These are phyloP conservation scores for Backusella circina DNA, from an alignment of 192 early-diverging fungal species.

Conservation along the genomic window DNA sequence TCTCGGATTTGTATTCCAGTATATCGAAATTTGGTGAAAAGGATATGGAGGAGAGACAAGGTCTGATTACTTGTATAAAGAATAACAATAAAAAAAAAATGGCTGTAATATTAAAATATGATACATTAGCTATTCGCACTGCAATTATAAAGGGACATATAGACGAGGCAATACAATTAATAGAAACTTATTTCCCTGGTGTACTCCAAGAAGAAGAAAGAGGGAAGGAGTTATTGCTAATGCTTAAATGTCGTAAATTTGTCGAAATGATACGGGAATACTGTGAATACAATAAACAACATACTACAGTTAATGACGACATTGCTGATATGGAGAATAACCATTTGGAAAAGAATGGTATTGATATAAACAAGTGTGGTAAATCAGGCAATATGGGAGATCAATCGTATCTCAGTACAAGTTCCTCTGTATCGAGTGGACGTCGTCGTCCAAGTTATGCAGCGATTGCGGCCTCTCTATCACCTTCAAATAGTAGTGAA, in stretches of 20 bases:
- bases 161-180: constrained; percentile 62
- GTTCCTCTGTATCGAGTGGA: not conserved
- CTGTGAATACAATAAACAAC: not conserved
- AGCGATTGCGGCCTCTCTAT: constrained; percentile 19
- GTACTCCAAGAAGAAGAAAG: constrained; percentile 59
- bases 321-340: not conserved
- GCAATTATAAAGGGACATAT: constrained; percentile 72
- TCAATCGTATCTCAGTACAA: not conserved
- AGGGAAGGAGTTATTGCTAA: constrained; percentile 52
- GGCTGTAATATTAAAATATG: no score
- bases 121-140: constrained; percentile 36
- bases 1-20: not conserved
- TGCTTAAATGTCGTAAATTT: constrained; percentile 83
- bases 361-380: not conserved
- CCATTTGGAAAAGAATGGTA: not conserved
- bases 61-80: not conserved
- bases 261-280: constrained; percentile 73
- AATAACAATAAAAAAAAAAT: no score
- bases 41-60: constrained; percentile 8
- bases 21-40: not conserved
- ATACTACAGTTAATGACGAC: not conserved
- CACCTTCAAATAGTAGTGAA: not conserved
- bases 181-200: constrained; percentile 62
- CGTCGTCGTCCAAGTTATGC: constrained; percentile 23
- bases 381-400: not conserved